phyloP scores from a whole-genome alignment of 2,329 filamentous ascomycete genomes.

The Fusarium nematophilum region DNA sequence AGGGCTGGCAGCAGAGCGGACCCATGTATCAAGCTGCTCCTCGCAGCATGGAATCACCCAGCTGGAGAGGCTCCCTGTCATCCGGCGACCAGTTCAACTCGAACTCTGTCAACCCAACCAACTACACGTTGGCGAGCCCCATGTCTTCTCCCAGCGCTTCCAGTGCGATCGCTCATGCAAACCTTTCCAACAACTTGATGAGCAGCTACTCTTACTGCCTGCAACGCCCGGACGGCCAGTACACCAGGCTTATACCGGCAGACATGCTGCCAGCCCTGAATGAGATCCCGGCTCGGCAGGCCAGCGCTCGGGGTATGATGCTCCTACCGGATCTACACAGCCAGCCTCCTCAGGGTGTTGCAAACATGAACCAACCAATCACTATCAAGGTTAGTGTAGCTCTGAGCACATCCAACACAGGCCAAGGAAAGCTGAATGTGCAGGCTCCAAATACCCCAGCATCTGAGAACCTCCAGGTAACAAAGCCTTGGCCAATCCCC shows the following conservation, averaged over 20 bases:
- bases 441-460: slow-evolving; percentile 38
- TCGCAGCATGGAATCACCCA: slow-evolving; percentile 34
- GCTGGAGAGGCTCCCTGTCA: slow-evolving; percentile 34
- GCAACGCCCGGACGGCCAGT: slow-evolving; percentile 26
- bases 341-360: slow-evolving; percentile 51
- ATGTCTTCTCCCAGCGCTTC: not conserved
- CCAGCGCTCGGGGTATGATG: slow-evolving; percentile 56
- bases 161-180: slow-evolving; percentile 17
- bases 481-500: slow-evolving; percentile 5
- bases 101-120: slow-evolving; percentile 3
- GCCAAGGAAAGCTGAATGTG: slow-evolving; percentile 43
- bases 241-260: slow-evolving; percentile 34
- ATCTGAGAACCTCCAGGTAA: slow-evolving; percentile 51
- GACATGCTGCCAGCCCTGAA: slow-evolving; percentile 44
- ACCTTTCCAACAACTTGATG: slow-evolving; percentile 33
- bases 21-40: slow-evolving; percentile 27
- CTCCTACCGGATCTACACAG: slow-evolving; percentile 57
- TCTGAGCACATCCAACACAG: slow-evolving; percentile 6
- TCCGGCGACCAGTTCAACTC: slow-evolving; percentile 10
- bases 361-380: slow-evolving; percentile 52
- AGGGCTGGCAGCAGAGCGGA: slow-evolving; percentile 25
- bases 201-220: slow-evolving; percentile 34
- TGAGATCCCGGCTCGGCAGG: slow-evolving; percentile 57
- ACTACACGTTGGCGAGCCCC: slow-evolving; percentile 27
- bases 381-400: slow-evolving; percentile 56